Evolutionary conservation across 2,329 filamentous ascomycete genomes (phyloP).

Genomic region (Diaporthe ampelina): DNA sequence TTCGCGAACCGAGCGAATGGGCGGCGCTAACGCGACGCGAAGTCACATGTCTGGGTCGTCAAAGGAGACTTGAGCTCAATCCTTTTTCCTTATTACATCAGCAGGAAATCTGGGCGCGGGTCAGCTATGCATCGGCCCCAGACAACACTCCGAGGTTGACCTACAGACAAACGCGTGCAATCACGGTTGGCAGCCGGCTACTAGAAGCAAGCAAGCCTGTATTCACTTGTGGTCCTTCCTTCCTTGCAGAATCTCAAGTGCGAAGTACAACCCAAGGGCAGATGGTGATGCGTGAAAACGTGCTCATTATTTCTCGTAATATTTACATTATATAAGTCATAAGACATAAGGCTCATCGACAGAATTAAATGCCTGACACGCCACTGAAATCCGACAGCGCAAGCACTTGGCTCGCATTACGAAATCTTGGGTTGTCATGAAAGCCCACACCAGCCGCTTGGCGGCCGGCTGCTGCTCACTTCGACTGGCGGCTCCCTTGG

Average conservation of each 20-base stretch:
- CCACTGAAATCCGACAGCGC: background rate
- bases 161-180: background rate
- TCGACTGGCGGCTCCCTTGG: conserved; percentile 32
- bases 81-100: background rate
- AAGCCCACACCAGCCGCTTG: background rate
- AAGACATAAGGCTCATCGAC: conserved; percentile 10
- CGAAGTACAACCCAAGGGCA: background rate
- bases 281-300: background rate
- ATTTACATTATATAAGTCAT: conserved; percentile 14
- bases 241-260: background rate
- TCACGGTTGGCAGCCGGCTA: too few species aligned
- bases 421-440: too few species aligned
- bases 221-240: background rate
- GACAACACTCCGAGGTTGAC: background rate
- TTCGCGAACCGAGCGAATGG: background rate
- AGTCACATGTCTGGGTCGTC: background rate
- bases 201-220: background rate
- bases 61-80: too few species aligned
- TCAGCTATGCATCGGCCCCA: background rate
- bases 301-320: background rate
- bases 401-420: background rate
- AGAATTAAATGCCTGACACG: background rate
- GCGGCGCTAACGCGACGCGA: background rate
- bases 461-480: background rate
- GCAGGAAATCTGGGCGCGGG: too few species aligned